Evolutionary conservation across 176 grass and related monocot genomes (phyloP), one percentile per base, ranked within the genome.

Genomic region (Pontederia paniculata): DNA sequence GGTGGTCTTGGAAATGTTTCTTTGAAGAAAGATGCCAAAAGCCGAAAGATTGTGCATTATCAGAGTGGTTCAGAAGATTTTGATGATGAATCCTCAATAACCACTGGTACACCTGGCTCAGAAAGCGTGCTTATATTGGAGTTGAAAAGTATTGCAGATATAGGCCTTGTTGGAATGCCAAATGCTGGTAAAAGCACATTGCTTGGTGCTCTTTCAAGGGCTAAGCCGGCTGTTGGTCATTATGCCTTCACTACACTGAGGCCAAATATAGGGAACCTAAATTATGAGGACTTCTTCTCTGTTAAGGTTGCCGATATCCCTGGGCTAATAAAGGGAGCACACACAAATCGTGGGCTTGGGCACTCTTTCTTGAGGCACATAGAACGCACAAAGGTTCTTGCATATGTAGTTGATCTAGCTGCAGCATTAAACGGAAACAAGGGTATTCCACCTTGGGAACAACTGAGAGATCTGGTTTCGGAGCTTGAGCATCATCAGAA

Each of bases 351-450:
- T 48, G 89, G 89, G 14, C 76, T 95, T 20, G 89, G 89, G 6
- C 89, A 88, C 85, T 81, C 81, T 55, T 95, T 95, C 68, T 79
- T 95, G 69, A 84, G 89, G 65, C 89, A 95, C 67, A 85, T 95
- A 74, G 89, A 95, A 62, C 77, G 84, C 42, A 95, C 89, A 14
- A 95, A 73, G 74, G 80, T 95, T 75, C 63, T 95, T 11, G 73
- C 78, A 10, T 95, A 82, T 58, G 78, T 95, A 11, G 77, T 95
- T 14, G 89, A 88, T 44, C 62, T 95, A 54, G 81, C 84, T 43
- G 75, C 81, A 48, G 67, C 70, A 9, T 69, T 88, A 45, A 71
- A 61, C 4, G 75, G 81, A 37, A 74, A 42, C 59, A 95, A 85
- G 70, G 84, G 84, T 41, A 71, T 82, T 73, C 76, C 76, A 17